Evolutionary conservation across 2,329 filamentous ascomycete species (phyloP).

Genomic region (Colletotrichum tamarilloi): DNA sequence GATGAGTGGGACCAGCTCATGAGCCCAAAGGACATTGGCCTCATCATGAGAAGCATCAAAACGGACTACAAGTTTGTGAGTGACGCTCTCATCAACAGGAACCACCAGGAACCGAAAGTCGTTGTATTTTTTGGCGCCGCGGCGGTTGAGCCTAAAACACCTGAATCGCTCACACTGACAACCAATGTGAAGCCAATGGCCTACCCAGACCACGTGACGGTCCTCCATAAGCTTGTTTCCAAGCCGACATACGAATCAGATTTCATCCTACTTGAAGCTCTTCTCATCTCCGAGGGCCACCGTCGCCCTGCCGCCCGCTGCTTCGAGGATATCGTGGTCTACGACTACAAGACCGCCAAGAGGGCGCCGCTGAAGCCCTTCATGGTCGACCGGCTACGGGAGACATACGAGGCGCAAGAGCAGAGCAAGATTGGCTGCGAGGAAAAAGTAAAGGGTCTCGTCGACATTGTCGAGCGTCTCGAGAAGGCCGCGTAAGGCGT

Average conservation of each 20-base stretch:
- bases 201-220: slow-evolving; percentile 84
- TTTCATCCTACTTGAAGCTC: slow-evolving; percentile 68
- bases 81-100: slow-evolving; percentile 34
- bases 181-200: slow-evolving; percentile 73
- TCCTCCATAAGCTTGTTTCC: slow-evolving; percentile 80
- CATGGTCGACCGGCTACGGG: slow-evolving; percentile 51
- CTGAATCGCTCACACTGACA: neutral
- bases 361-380: slow-evolving; percentile 53
- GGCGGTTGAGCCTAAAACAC: neutral
- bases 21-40: slow-evolving; percentile 72
- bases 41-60: slow-evolving; percentile 84
- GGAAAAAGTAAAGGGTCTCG: slow-evolving; percentile 33
- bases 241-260: slow-evolving; percentile 55
- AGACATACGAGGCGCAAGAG: slow-evolving; percentile 50
- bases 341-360: slow-evolving; percentile 64
- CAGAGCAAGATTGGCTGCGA: slow-evolving; percentile 36
- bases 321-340: slow-evolving; percentile 82
- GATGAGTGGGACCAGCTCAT: slow-evolving; percentile 76
- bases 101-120: neutral
- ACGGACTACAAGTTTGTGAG: slow-evolving; percentile 90
- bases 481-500: slow-evolving; percentile 13
- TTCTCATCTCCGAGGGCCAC: slow-evolving; percentile 81
- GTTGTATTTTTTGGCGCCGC: neutral
- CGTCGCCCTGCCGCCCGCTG: slow-evolving; percentile 79
- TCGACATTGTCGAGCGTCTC: slow-evolving; percentile 28